Evolutionary conservation across 1,284 basidiomycete species (phyloP).

Genomic region (Xanthoconium separans): DNA sequence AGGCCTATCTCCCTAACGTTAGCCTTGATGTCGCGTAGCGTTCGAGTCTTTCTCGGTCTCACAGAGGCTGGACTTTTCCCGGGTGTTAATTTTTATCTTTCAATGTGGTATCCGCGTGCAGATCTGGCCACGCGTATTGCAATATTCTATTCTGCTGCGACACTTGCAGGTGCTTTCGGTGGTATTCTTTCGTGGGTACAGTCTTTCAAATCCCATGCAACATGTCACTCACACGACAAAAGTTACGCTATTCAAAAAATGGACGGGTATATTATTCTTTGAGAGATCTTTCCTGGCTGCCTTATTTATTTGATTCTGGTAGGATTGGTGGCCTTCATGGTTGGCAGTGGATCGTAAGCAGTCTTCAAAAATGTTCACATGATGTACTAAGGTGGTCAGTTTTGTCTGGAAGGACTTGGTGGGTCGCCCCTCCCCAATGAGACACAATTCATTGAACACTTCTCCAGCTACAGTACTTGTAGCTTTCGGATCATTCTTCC

Average conservation of each 20-base stretch:
- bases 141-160: constrained; percentile 60
- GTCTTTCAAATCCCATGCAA: not conserved
- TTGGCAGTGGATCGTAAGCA: constrained; percentile 48
- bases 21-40: constrained; percentile 1
- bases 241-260: not conserved
- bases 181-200: not conserved
- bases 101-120: constrained; percentile 49
- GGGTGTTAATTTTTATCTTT: constrained; percentile 52
- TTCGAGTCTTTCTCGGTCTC: constrained; percentile 44
- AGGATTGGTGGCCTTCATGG: constrained; percentile 30
- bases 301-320: no score
- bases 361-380: not conserved
- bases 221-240: not conserved
- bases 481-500: constrained; percentile 39
- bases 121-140: constrained; percentile 50
- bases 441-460: not conserved
- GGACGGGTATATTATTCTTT: not conserved
- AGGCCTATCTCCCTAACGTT: constrained; percentile 1
- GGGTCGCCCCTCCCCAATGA: not conserved
- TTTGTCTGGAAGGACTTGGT: constrained; percentile 34
- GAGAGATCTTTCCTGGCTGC: no score
- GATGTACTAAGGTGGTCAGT: constrained; percentile 20
- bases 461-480: constrained; percentile 37
- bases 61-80: constrained; percentile 54
- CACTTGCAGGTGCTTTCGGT: constrained; percentile 40